Evolutionary conservation across 2,329 filamentous ascomycete genomes (phyloP).

Genomic region (Stenocarpella maydis): DNA sequence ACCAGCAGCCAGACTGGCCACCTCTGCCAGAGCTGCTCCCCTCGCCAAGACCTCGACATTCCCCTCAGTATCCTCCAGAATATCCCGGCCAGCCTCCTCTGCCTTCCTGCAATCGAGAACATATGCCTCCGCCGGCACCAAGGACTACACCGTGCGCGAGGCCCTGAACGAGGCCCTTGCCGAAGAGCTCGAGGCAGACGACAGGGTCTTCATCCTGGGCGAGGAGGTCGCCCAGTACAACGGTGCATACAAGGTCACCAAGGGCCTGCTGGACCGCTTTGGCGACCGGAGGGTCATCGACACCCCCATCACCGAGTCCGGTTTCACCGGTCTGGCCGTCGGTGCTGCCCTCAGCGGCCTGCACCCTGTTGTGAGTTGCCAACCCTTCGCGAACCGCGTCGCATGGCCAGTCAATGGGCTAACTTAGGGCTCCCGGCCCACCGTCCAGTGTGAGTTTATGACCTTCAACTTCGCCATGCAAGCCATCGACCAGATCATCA

Average conservation of each 20-base stretch:
- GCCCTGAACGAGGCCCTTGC: conserved; percentile 97
- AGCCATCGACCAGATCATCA: conserved; percentile 99
- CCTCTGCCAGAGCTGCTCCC: conserved; percentile 44
- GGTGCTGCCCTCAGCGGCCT: conserved; percentile 94
- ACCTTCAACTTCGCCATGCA: conserved; percentile 99
- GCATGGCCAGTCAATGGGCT: not conserved
- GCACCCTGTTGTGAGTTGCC: conserved; percentile 83
- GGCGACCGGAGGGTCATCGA: conserved; percentile 98
- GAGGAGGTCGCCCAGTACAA: conserved; percentile 99
- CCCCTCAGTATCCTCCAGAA: conserved; percentile 39
- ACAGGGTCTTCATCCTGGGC: conserved; percentile 94
- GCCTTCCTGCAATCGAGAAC: conserved; percentile 58
- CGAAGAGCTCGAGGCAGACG: conserved; percentile 93
- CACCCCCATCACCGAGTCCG: conserved; percentile 97
- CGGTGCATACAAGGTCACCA: conserved; percentile 99
- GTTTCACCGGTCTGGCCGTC: conserved; percentile 92
- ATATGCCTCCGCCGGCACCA: conserved; percentile 70
- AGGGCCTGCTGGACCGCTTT: conserved; percentile 95
- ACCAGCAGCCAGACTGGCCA: conserved; percentile 53
- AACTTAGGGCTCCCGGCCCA: not conserved
- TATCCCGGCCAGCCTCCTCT: conserved; percentile 41
- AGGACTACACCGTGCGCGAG: conserved; percentile 97
- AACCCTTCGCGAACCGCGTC: not conserved
- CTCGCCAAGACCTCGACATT: conserved; percentile 39
- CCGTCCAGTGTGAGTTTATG: conserved; percentile 93